Conservation (phyloP, 148 eudicot genomes). For the Fagopyrum esculentum region DNA sequence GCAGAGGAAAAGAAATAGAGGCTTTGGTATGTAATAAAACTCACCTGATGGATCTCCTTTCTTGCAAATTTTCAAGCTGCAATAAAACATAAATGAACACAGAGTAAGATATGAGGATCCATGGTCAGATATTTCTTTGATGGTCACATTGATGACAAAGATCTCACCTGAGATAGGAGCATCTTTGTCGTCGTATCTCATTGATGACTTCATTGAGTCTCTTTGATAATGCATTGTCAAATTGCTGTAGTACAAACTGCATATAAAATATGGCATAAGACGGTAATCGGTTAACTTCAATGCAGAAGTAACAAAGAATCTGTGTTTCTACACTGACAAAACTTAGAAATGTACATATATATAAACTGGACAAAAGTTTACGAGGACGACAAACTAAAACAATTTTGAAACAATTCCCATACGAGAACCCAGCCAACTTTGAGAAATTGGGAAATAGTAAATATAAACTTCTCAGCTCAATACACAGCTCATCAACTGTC, state of each 20-base stretch:
- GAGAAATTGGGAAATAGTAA: too few relatives aligned
- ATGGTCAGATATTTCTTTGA: not conserved
- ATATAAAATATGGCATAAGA: slow-evolving; percentile 10
- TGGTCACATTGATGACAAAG: not conserved
- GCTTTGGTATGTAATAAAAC: not conserved
- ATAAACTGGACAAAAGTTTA: too few relatives aligned
- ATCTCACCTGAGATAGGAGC: slow-evolving; percentile 85
- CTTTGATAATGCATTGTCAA: slow-evolving; percentile 76
- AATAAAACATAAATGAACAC: slow-evolving; percentile 16
- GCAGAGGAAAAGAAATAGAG: too few relatives aligned
- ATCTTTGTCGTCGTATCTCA: slow-evolving; percentile 91
- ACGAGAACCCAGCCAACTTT: too few relatives aligned
- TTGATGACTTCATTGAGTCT: slow-evolving; percentile 80
- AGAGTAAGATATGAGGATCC: slow-evolving; percentile 2
- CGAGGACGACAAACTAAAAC: too few relatives aligned
- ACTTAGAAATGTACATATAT: too few relatives aligned
- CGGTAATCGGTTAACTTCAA: not conserved
- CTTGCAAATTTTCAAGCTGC: slow-evolving; percentile 91
- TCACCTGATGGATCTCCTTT: slow-evolving; percentile 95
- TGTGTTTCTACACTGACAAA: too few relatives aligned
- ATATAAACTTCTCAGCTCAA: too few relatives aligned
- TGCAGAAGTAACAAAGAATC: not conserved
- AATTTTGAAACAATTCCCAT: too few relatives aligned
- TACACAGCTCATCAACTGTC: too few relatives aligned
- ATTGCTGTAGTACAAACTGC: slow-evolving; percentile 86